A percentile compares a stretch with the other conserved stretches of the same genome.
Evolutionary conservation across 2,329 filamentous ascomycete species (phyloP).

Genomic region (Talaromyces sp.): DNA sequence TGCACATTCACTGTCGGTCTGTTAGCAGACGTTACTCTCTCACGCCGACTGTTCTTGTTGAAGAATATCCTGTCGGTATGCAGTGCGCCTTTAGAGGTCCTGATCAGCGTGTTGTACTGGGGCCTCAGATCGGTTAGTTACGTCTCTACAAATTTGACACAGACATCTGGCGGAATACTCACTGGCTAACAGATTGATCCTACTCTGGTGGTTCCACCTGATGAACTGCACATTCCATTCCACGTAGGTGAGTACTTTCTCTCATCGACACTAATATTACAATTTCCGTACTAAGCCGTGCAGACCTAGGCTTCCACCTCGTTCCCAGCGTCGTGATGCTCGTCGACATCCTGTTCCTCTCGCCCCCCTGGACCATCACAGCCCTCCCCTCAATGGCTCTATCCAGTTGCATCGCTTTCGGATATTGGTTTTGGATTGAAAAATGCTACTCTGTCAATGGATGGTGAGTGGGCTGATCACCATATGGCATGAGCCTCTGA

Average conservation of each 20-base stretch:
- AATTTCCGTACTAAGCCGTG: background rate
- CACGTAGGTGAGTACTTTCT: slow-evolving; percentile 32
- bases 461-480: slow-evolving; percentile 45
- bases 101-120: slow-evolving; percentile 63
- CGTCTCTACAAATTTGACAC: background rate
- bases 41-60: slow-evolving; percentile 50
- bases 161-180: slow-evolving; percentile 4
- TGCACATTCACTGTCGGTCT: slow-evolving; percentile 54
- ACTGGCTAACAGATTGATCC: slow-evolving; percentile 38
- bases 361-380: slow-evolving; percentile 59
- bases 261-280: background rate
- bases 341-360: slow-evolving; percentile 56
- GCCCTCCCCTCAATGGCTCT: slow-evolving; percentile 50
- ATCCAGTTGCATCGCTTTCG: slow-evolving; percentile 52
- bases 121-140: slow-evolving; percentile 47
- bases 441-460: slow-evolving; percentile 57
- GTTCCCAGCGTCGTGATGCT: slow-evolving; percentile 54
- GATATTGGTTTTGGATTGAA: slow-evolving; percentile 65
- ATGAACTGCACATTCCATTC: slow-evolving; percentile 33
- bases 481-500: background rate
- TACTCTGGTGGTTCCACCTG: slow-evolving; percentile 50
- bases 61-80: slow-evolving; percentile 59
- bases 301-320: slow-evolving; percentile 50
- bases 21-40: slow-evolving; percentile 55
- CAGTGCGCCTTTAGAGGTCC: slow-evolving; percentile 58